A percentile compares a stretch with the other conserved stretches of the same genome.
Evolutionary conservation across 176 grass and related monocot genomes (phyloP).

Genomic region (Juncus effusus): DNA sequence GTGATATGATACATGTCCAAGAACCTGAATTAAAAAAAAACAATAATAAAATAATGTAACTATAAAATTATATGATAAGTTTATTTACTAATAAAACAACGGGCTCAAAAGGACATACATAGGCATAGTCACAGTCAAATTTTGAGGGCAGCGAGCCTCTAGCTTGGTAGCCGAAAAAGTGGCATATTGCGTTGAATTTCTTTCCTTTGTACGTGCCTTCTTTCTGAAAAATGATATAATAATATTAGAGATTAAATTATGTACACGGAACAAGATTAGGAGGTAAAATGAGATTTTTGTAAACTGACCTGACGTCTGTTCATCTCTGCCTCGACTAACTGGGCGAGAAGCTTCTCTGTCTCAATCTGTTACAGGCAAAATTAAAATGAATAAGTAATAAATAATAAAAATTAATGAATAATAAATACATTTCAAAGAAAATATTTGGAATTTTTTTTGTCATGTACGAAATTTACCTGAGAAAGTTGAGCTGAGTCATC

Average conservation of each 20-base stretch:
- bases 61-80: not conserved
- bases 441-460: not conserved
- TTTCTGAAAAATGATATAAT: conserved; percentile 53
- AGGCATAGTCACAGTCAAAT: conserved; percentile 98
- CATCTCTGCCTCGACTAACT: conserved; percentile 92
- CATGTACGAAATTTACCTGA: conserved; percentile 51
- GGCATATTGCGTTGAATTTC: conserved; percentile 97
- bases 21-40: conserved; percentile 48
- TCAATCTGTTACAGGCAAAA: conserved; percentile 52
- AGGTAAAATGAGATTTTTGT: not conserved
- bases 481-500: conserved; percentile 97
- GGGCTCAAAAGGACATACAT: conserved; percentile 39
- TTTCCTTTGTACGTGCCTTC: conserved; percentile 96
- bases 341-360: conserved; percentile 96
- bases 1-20: conserved; percentile 94
- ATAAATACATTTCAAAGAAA: not conserved
- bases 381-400: conserved; percentile 19
- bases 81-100: not conserved
- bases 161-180: conserved; percentile 99
- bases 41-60: not conserved
- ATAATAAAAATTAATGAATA: not conserved
- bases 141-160: conserved; percentile 92
- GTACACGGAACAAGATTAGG: not conserved
- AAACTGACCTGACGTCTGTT: conserved; percentile 78
- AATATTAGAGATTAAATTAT: conserved; percentile 13